Evolutionary conservation across 306 rosid species (phyloP), one percentile per base, ranked within the genome.

Genomic region (Dicorynia guianensis): DNA sequence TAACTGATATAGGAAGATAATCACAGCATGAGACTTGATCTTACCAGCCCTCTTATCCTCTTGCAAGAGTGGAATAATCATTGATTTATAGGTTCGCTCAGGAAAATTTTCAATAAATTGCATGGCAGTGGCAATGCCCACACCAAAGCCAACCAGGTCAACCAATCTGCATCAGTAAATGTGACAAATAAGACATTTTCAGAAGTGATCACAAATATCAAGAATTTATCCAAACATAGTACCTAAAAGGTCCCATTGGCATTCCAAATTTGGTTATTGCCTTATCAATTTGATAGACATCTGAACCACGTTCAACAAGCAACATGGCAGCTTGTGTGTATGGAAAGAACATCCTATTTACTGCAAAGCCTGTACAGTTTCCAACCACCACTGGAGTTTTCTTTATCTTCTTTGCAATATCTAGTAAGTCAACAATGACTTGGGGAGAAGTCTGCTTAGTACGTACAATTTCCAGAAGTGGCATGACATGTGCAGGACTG

Each of bases 181-280:
- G 46, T 75, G 62, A 30, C 15, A 67, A 47, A 80, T 72, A 49
- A 76, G 63, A 69, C 69, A 72, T 53, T 72, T 57, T 15, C 63
- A 71, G 72, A 68, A 58, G 36, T 55, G 43, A 19, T 18, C 44
- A 33, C 5, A 19, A 50, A 66, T 44, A 63, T 68, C 19, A 72
- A 76, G 35, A 30, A 49, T 18, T 20, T 63, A 39, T 71, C 43
- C 33, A 34, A 38, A 62, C 69, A 79, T 19, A 77, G 18, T 78
- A 95, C 99, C 99, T 95, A 87, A 95, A 95, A 62, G 97, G 97
- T 63, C 99, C 99, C 96, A 95, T 95, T 14, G 99, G 97, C 99
- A 95, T 93, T 66, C 90, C 93, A 54, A 88, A 88, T 75, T 81
- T 90, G 74, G 90, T 85, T 69, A 92, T 72, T 68, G 75, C 93